Base-by-base conservation (phyloP, 371 early-diverging fungal genomes). In the Synchytrium microbalum region DNA sequence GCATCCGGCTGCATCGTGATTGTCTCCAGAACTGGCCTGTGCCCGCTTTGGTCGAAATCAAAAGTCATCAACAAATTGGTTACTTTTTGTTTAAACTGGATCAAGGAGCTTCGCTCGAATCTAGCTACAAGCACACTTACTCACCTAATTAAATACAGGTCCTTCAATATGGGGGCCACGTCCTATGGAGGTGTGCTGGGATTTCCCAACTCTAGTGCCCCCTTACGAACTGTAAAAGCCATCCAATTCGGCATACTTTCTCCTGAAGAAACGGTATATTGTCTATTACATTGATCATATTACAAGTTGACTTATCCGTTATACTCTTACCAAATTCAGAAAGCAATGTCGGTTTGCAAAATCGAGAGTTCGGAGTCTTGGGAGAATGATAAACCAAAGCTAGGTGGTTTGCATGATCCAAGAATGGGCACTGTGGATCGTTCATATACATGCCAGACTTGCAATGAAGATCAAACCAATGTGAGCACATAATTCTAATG, bases 401-500 rank as follows among this genome's bases (percentile, higher is more conserved):
- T 86, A 73, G 78, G 84, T 33, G 99, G 99, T 62, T 81, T 99
- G 32, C 79, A 95, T n/a, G 99, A 99, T 77, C 89, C 96, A 58
- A 88, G 96, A 46, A 89, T 99, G 91, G 99, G 99, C 31, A 97
- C 99, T 13, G 95, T 98, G 60, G 99, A 99, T 73, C 90, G 98
- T 64, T 93, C 92, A 72, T 93, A 90, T 83, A 92, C 93, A 76
- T 99, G 99, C 77, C 88, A 87, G 70, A 99, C 99, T 5, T 99
- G 99, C 78, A 90, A 88, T 56, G 93, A 93, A 72, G 88, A 89
- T 68, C 95, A 93, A 91, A 88, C 89, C 30, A 92, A 93, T 67
- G 46, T 38, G 19, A 38, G 10, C n/a, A n/a, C n/a, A n/a, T n/a
- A n/a, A n/a, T n/a, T n/a, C n/a, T n/a, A n/a, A n/a, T n/a, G n/a